Base-by-base conservation (phyloP, 192 early-diverging fungal genomes). In the Chytriomyces hyalinus region DNA sequence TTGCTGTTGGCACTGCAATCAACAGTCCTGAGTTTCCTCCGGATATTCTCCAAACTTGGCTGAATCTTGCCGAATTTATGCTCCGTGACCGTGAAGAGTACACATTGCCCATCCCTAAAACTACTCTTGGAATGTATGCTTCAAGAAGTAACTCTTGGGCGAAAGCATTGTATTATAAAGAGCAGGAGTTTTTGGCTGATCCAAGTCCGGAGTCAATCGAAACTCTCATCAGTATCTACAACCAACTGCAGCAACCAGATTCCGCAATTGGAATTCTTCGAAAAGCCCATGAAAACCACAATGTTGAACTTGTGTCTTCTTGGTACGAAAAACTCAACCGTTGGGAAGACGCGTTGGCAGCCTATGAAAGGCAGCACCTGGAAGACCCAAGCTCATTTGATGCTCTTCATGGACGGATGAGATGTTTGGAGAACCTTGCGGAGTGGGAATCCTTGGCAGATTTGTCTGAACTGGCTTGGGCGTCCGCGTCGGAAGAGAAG, bases 11-110 rank as follows among this genome's bases (percentile, higher is more conserved):
- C 65, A 89, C 87, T 4, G 95, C 92, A 5, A 83, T 95, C 6
- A 84, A 83, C 4, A 87, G 91, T 15, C 78, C 82, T 6, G 92
- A 91, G 43, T 93, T 93, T 60, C 92, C 94, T 7, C 85, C 93
- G 0, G 95, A 96, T 61, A 90, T 95, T 53, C 84, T 94, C 70
- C 93, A 94, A 73, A 88, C 88, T 0, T 84, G 96, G 17, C 86
- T 96, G 59, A 93, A 94, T 61, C 85, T 96, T 46, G 94, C 94
- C 6, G 95, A 94, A 78, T 95, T 93, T 61, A 97, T 96, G 95
- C 94, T 96, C 83, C 92, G 92, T 61, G 93, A 96, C 75, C 91
- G 92, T 64, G 91, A 95, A 71, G 91, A 94, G 70, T 92, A 94
- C 70, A 83, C 93, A 13, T 83, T 95, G 9, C 93, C 94, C 2